Evolutionary conservation across 1,284 basidiomycete species (phyloP).

Genomic region (Cryptococcus floricola): DNA sequence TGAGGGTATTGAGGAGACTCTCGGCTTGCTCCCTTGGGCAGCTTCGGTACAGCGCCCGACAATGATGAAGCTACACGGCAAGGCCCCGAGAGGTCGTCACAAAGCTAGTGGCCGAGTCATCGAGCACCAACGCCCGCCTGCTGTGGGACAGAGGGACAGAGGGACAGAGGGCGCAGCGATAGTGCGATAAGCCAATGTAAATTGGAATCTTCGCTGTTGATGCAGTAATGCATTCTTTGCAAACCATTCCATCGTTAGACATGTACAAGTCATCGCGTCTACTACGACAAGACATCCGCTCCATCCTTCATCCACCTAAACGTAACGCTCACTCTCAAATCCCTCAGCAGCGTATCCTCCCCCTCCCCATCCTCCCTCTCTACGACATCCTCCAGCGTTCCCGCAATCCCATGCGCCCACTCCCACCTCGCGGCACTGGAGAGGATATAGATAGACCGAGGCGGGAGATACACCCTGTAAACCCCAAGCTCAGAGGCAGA

Average conservation of each 20-base stretch:
- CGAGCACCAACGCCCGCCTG: too few relatives aligned
- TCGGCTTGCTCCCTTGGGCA: too few relatives aligned
- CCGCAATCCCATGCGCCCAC: constrained; percentile 52
- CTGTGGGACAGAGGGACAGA: too few relatives aligned
- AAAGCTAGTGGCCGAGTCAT: too few relatives aligned
- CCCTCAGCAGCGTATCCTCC: constrained; percentile 29
- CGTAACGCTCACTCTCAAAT: constrained; percentile 44
- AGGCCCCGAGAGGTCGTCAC: too few relatives aligned
- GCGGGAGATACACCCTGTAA: constrained; percentile 47
- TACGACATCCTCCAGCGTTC: constrained; percentile 29
- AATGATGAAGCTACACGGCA: too few relatives aligned
- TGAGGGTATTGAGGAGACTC: background rate
- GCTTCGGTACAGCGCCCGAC: too few relatives aligned
- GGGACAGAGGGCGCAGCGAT: too few relatives aligned
- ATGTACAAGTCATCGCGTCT: background rate
- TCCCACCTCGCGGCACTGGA: constrained; percentile 48
- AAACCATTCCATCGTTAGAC: too few relatives aligned
- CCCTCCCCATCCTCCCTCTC: constrained; percentile 7
- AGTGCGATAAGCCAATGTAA: too few relatives aligned
- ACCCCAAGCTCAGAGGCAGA: background rate
- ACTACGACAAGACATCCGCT: constrained; percentile 33
- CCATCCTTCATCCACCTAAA: constrained; percentile 47
- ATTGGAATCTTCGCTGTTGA: too few relatives aligned
- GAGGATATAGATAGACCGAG: constrained; percentile 46
- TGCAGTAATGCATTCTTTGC: too few relatives aligned